Evolutionary conservation across 768 basidiomycete species (phyloP).

Genomic region (Lepiota venenata): DNA sequence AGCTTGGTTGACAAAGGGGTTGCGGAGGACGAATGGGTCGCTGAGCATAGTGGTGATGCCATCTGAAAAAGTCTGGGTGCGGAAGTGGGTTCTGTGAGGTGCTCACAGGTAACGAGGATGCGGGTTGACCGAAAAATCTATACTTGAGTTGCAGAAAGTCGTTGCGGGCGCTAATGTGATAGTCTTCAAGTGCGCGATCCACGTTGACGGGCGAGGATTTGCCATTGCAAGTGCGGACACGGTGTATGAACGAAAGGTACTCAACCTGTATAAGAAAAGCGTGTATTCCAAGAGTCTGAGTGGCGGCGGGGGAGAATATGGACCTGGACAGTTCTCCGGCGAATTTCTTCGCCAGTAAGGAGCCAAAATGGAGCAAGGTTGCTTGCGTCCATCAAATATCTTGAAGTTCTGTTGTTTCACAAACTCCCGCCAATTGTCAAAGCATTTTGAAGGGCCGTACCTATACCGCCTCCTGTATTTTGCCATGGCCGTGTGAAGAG

Average conservation of each 20-base stretch:
- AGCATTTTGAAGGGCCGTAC: slow-evolving; percentile 82
- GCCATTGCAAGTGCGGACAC: slow-evolving; percentile 74
- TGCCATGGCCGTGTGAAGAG: slow-evolving; percentile 69
- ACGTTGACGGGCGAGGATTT: slow-evolving; percentile 57
- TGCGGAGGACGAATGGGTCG: slow-evolving; percentile 62
- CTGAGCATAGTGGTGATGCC: slow-evolving; percentile 58
- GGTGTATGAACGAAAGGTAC: slow-evolving; percentile 76
- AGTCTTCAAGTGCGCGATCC: slow-evolving; percentile 54
- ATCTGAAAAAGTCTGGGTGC: slow-evolving; percentile 49
- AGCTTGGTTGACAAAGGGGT: slow-evolving; percentile 30
- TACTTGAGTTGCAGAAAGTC: slow-evolving; percentile 64
- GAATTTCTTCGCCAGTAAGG: slow-evolving; percentile 67
- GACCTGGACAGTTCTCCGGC: slow-evolving; percentile 60
- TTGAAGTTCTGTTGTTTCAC: slow-evolving; percentile 67
- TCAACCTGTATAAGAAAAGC: slow-evolving; percentile 55
- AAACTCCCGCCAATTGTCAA: slow-evolving; percentile 89
- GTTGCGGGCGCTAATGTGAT: slow-evolving; percentile 75
- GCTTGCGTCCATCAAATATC: slow-evolving; percentile 74
- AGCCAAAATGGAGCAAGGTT: slow-evolving; percentile 88
- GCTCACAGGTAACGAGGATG: slow-evolving; percentile 91
- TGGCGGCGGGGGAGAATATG: neutral
- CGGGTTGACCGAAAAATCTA: slow-evolving; percentile 94
- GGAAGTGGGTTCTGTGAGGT: slow-evolving; percentile 66
- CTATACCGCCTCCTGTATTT: slow-evolving; percentile 82
- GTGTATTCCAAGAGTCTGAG: too few species aligned